phyloP scores from a whole-genome alignment of 306 rosid genomes.

The Glycine soja region DNA sequence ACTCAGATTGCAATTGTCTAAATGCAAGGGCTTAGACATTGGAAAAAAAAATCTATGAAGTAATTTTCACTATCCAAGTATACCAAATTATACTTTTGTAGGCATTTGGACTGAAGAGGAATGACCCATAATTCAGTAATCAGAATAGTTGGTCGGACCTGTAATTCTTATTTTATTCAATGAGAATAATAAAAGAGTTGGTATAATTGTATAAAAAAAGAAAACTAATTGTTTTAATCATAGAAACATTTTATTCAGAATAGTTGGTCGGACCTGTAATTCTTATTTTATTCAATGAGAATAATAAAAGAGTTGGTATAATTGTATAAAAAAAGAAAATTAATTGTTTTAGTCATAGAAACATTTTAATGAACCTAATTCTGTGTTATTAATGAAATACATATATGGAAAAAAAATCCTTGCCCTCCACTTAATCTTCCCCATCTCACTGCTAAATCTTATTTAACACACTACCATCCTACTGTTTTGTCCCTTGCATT shows the following conservation, averaged over 20 bases:
- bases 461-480: neutral
- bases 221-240: neutral
- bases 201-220: neutral
- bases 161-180: neutral
- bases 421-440: too few relatives aligned
- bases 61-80: too few relatives aligned
- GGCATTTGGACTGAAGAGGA: conserved; percentile 6
- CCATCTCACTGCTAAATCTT: neutral
- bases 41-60: conserved; percentile 1
- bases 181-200: neutral
- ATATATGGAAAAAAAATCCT: too few relatives aligned
- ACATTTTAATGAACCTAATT: too few relatives aligned
- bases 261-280: neutral
- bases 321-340: neutral
- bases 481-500: neutral
- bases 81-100: neutral
- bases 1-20: conserved; percentile 14
- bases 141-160: neutral
- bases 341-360: neutral
- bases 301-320: neutral
- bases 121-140: neutral
- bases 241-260: neutral
- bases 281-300: neutral
- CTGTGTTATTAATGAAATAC: too few relatives aligned
- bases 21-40: conserved; percentile 25